These are phyloP conservation scores for Scutellaria barbata DNA, from an alignment of 257 asterid species.

Conservation along the genomic window DNA sequence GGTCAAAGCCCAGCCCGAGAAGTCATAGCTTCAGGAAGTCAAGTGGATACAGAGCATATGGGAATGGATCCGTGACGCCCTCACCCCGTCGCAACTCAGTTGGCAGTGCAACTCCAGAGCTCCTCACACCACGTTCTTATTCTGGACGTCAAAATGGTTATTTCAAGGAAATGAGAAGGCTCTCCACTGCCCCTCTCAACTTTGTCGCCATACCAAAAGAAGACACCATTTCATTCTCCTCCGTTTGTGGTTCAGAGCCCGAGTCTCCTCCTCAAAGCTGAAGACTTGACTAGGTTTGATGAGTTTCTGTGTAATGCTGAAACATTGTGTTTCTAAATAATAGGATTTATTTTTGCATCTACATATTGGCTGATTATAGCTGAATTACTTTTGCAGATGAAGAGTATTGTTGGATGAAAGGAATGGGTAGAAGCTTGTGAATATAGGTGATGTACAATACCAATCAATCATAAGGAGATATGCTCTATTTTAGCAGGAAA, in stretches of 20 bases:
- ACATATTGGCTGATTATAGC: neutral
- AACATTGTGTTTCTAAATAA: too few species aligned
- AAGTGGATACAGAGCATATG: conserved; percentile 59
- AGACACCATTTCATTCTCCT: conserved; percentile 89
- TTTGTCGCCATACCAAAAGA: conserved; percentile 77
- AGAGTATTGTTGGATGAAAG: neutral
- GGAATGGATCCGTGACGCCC: conserved; percentile 83
- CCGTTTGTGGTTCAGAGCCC: conserved; percentile 85
- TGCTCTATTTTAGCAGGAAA: conserved; percentile 20
- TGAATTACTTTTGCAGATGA: conserved; percentile 33
- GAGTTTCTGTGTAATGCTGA: too few species aligned
- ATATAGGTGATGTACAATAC: conserved; percentile 44
- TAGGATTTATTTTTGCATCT: neutral
- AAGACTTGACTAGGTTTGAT: conserved; percentile 39
- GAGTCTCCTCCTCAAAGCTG: conserved; percentile 81
- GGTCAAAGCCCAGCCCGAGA: conserved; percentile 96
- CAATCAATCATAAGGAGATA: conserved; percentile 1
- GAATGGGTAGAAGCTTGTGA: conserved; percentile 47
- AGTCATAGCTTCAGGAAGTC: conserved; percentile 67
- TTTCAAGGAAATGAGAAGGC: conserved; percentile 85
- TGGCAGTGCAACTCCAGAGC: conserved; percentile 70
- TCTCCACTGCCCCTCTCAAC: conserved; percentile 81
- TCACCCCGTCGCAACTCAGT: conserved; percentile 84
- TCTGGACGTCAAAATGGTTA: conserved; percentile 68
- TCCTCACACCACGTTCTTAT: conserved; percentile 82